Conservation (phyloP, 768 basidiomycete species). For the Wakefieldia striispora region DNA sequence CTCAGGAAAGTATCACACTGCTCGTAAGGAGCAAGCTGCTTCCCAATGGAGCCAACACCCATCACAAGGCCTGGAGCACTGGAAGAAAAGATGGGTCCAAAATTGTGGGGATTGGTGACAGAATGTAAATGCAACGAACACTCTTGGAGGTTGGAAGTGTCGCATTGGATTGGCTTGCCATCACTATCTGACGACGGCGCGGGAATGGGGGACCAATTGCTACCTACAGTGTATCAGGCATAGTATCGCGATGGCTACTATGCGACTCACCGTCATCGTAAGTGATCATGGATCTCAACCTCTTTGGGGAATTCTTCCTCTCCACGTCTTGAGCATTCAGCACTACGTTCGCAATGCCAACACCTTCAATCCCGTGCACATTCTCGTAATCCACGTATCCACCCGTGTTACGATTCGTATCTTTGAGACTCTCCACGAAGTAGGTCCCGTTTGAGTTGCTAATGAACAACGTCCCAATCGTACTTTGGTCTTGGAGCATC, state of each 20-base stretch:
- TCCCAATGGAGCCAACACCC: conserved; percentile 92
- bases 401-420: conserved; percentile 85
- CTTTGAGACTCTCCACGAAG: conserved; percentile 86
- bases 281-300: conserved; percentile 76
- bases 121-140: conserved; percentile 94
- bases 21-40: conserved; percentile 64
- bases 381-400: conserved; percentile 96
- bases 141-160: conserved; percentile 47
- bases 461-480: conserved; percentile 90
- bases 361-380: conserved; percentile 82
- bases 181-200: conserved; percentile 54
- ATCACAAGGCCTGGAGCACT: conserved; percentile 93
- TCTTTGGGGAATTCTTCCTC: conserved; percentile 62
- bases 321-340: conserved; percentile 83
- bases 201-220: conserved; percentile 75
- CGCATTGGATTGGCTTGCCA: conserved; percentile 62
- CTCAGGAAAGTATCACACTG: conserved; percentile 94
- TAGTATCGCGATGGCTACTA: background rate
- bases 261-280: conserved; percentile 74
- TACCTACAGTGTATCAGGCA: conserved; percentile 37
- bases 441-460: conserved; percentile 95
- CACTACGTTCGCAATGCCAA: conserved; percentile 89
- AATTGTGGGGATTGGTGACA: conserved; percentile 90
- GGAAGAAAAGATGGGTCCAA: conserved; percentile 91
- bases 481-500: conserved; percentile 59